Evolutionary conservation across 176 grass and related monocot species (phyloP).

Genomic region (Juncus inflexus): DNA sequence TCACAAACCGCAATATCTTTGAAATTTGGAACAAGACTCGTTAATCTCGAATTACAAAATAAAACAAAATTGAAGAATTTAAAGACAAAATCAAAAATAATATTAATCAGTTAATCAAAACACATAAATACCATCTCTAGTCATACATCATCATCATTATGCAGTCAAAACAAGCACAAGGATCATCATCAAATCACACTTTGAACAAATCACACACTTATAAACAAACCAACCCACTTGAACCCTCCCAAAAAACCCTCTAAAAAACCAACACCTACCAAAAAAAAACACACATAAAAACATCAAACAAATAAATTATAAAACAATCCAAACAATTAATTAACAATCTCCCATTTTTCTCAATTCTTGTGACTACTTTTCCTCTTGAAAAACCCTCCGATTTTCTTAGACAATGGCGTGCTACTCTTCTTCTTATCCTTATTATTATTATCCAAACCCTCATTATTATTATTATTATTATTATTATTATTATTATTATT

Average conservation of each 20-base stretch:
- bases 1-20: too few species aligned
- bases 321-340: constrained; percentile 31
- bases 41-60: too few species aligned
- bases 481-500: neutral
- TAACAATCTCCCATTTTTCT: constrained; percentile 23
- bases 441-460: too few species aligned
- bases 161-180: neutral
- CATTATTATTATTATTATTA: too few species aligned
- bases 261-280: constrained; percentile 26
- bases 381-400: constrained; percentile 87
- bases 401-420: constrained; percentile 74
- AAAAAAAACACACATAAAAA: constrained; percentile 48
- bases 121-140: neutral
- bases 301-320: constrained; percentile 31
- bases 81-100: too few species aligned
- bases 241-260: neutral
- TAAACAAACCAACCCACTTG: constrained; percentile 17
- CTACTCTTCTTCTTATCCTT: constrained; percentile 62
- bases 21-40: too few species aligned
- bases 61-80: too few species aligned
- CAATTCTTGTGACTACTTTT: constrained; percentile 74
- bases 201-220: constrained; percentile 13
- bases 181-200: constrained; percentile 14
- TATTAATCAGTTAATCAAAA: too few species aligned
- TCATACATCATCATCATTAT: constrained; percentile 14